Conservation (phyloP, 495 filamentous ascomycete species). For the Aspergillus homomorphus region DNA sequence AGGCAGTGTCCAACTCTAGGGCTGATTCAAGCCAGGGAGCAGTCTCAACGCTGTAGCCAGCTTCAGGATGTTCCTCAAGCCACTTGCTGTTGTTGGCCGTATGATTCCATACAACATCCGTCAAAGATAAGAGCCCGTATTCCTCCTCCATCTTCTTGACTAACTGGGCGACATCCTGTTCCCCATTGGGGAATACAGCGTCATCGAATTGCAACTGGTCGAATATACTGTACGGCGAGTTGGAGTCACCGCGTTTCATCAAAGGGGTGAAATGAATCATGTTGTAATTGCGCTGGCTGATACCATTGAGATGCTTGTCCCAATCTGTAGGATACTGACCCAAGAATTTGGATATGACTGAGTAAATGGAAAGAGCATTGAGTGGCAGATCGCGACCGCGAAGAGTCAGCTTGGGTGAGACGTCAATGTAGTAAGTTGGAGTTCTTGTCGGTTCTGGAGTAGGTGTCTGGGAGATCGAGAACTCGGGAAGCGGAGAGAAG, state of each 20-base stretch:
- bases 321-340: slow-evolving; percentile 84
- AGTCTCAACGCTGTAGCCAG: slow-evolving; percentile 90
- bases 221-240: slow-evolving; percentile 95
- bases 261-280: slow-evolving; percentile 98
- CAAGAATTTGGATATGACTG: slow-evolving; percentile 97
- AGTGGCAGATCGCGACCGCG: slow-evolving; percentile 68
- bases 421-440: slow-evolving; percentile 83
- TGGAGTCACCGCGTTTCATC: slow-evolving; percentile 81
- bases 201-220: slow-evolving; percentile 89
- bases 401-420: slow-evolving; percentile 76
- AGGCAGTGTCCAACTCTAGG: slow-evolving; percentile 77
- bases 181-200: slow-evolving; percentile 77
- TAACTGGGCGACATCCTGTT: slow-evolving; percentile 74
- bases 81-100: slow-evolving; percentile 94
- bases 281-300: slow-evolving; percentile 88
- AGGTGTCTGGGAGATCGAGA: slow-evolving; percentile 55
- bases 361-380: slow-evolving; percentile 85
- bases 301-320: slow-evolving; percentile 83
- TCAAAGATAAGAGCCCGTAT: slow-evolving; percentile 80
- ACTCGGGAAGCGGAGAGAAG: slow-evolving; percentile 79
- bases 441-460: slow-evolving; percentile 62
- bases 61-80: slow-evolving; percentile 92
- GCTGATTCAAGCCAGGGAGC: slow-evolving; percentile 92
- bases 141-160: slow-evolving; percentile 80
- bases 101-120: slow-evolving; percentile 98